A percentile compares a stretch with the other conserved stretches of the same genome.
Conservation (phyloP, 2,329 filamentous ascomycete genomes). For the Colletotrichum lentis region DNA sequence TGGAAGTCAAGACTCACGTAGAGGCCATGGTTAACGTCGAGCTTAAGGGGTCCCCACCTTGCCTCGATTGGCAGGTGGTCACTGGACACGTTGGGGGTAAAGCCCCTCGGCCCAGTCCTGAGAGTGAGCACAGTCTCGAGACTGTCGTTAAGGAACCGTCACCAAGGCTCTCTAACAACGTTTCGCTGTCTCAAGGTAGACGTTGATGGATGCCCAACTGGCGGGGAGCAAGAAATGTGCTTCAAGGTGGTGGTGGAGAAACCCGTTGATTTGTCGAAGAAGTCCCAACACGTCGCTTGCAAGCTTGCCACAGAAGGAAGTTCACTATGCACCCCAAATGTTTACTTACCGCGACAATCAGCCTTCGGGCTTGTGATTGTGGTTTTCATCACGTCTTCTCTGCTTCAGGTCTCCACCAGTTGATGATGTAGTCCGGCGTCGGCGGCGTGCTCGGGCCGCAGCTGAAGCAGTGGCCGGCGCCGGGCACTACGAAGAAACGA, state of each 20-base stretch:
- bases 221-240: no score
- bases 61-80: background rate
- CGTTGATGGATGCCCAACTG: no score
- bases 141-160: background rate
- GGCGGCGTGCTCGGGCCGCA: slow-evolving; percentile 30
- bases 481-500: slow-evolving; percentile 58
- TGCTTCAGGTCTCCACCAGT: slow-evolving; percentile 40
- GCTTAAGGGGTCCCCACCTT: background rate
- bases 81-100: background rate
- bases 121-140: no score
- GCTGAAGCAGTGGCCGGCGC: slow-evolving; percentile 58
- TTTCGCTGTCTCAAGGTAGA: no score
- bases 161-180: background rate
- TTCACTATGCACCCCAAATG: no score
- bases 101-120: background rate
- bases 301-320: no score
- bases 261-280: no score
- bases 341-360: no score
- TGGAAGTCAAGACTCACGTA: background rate
- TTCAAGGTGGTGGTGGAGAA: no score
- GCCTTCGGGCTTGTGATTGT: no score
- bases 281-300: no score
- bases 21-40: background rate
- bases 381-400: no score
- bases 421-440: slow-evolving; percentile 47